Evolutionary conservation across 1,139 yeast species (phyloP), one percentile per base, ranked within the genome.

Genomic region (Meyerozyma elateridarum): DNA sequence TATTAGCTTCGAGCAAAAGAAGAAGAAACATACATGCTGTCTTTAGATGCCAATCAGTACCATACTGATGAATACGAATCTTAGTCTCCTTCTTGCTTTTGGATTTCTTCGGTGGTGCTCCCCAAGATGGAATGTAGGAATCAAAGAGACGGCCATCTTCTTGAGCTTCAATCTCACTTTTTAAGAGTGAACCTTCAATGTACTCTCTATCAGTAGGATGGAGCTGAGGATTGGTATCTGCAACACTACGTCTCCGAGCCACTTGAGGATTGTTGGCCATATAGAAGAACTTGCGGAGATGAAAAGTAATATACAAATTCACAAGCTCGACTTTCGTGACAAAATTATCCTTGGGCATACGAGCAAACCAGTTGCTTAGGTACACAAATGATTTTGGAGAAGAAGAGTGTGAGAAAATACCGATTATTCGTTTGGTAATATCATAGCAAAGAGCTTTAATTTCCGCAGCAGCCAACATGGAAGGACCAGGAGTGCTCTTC

Each of bases 41-140:
- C 28, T 70, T 64, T 18, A 88, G 62, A 41, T 80, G 87, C 96
- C 96, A 89, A 48, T 85, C 89, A 36, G 73, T 70, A 0, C 84
- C 80, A 52, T 89, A 91, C 44, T 76, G 79, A 28, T 71, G 72
- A 2, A 79, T 52, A 36, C 70, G 71, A 16, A 80, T 72, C 49
- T 66, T 78, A 12, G 67, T 46, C 28, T 61, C 65, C 9, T 52
- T 51, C 9, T 49, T 54, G 20, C 48, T 53, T 17, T 39, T 45
- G 40, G 46, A 45, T 24, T 41, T 42, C 16, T 20, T 22, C n/a
- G 35, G 17, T 4, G 39, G 38, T n/a, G n/a, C n/a, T n/a, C n/a
- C n/a, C n/a, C n/a, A n/a, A n/a, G n/a, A n/a, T 24, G 15, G 42
- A 9, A 30, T 22, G 27, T 20, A 22, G 28, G 32, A 25, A 30